Base-by-base conservation (phyloP, 495 filamentous ascomycete genomes). In the Penicillium pulvis region DNA sequence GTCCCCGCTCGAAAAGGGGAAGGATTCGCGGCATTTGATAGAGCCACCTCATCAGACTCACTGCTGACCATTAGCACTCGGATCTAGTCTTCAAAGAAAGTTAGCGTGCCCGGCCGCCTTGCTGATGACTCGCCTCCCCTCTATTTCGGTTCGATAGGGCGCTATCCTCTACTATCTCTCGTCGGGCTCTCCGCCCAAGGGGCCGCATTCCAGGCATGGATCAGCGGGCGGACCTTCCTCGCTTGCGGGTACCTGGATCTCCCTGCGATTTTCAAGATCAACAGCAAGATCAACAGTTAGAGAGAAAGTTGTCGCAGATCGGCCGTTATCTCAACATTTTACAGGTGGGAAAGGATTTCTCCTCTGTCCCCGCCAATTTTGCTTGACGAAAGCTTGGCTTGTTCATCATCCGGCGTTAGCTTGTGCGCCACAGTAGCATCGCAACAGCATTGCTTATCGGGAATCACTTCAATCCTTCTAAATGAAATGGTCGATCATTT, bases 381-480 rank as follows among this genome's bases (percentile, higher is more conserved):
- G 56, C 57, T 64, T 60, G 58, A 52, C 45, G 11, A 65, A 65
- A 56, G 62, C 62, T 62, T 65, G 43, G 30, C 46, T 17, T 28
- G 45, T 44, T 26, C 36, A 62, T 31, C 30, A 31, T 28, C 31
- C 17, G 47, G 36, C 11, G 10, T 52, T 60, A 54, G 53, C 31
- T 17, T 52, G 10, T n/a, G 44, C 58, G 62, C 58, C 62, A 65
- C 62, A 54, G 62, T 65, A 53, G 53, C 53, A 65, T 65, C 43
- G 62, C 48, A 56, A 33, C 44, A n/a, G 28, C 28, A n/a, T 53
- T 42, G 47, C 59, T 50, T 65, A 65, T 65, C 55, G 51, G 41
- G 41, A 11, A 53, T 36, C n/a, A 47, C 17, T 42, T n/a, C 23
- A 26, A 19, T 26, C 12, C n/a, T 57, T 30, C 20, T 30, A 19